Evolutionary conservation across 805 yeast genomes (phyloP).

Genomic region (Spathaspora girioi): DNA sequence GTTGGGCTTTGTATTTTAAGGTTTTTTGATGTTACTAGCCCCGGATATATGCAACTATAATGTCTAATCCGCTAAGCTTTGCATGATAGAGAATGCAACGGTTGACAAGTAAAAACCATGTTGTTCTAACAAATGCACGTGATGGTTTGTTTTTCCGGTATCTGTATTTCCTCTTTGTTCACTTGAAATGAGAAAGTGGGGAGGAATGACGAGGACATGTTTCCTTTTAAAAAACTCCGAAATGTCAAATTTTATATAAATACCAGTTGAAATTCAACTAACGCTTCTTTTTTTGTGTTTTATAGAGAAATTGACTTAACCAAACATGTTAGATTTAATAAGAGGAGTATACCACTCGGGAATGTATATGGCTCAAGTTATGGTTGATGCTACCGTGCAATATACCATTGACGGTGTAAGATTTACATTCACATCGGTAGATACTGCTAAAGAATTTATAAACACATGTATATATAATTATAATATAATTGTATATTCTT

Average conservation of each 20-base stretch:
- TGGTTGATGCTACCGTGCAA: neutral
- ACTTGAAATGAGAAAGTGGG: too few relatives aligned
- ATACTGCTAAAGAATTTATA: constrained; percentile 2
- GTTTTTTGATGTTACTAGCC: neutral
- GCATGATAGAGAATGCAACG: neutral
- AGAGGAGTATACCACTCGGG: neutral
- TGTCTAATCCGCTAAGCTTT: neutral
- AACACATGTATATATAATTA: constrained; percentile 9
- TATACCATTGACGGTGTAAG: neutral
- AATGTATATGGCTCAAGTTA: neutral
- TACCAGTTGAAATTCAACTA: neutral
- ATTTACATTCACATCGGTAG: neutral
- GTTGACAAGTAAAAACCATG: neutral
- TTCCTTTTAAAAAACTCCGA: too few relatives aligned
- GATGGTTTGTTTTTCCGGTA: too few relatives aligned
- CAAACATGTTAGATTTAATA: neutral
- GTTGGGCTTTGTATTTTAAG: too few relatives aligned
- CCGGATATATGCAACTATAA: neutral
- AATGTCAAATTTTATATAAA: too few relatives aligned
- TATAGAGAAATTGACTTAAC: neutral
- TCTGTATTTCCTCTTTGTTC: too few relatives aligned
- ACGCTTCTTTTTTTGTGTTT: too few relatives aligned
- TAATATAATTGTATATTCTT: constrained; percentile 8
- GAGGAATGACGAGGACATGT: too few relatives aligned
- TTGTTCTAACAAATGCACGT: too few relatives aligned